Conservation (phyloP, 345 rosid species). For the Aquilaria malaccensis region DNA sequence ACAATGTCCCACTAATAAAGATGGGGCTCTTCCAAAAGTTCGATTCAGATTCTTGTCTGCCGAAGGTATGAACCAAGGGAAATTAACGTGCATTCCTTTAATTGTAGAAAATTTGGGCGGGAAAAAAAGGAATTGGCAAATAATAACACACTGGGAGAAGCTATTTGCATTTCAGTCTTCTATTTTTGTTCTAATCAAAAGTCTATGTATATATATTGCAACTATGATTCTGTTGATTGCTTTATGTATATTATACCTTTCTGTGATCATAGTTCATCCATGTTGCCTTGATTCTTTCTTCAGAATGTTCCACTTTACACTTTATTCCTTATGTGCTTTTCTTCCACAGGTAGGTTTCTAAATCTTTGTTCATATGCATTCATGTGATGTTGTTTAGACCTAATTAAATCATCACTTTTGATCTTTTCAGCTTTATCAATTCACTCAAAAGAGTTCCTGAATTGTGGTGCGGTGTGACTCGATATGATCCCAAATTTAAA, state of each 20-base stretch:
- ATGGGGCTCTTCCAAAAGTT: conserved; percentile 22
- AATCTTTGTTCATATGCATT: not conserved
- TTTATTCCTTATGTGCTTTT: conserved; percentile 12
- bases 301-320: conserved; percentile 1
- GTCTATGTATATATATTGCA: no score
- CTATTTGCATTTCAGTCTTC: not conserved
- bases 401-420: no score
- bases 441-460: no score
- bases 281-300: conserved; percentile 6
- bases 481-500: no score
- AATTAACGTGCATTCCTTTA: not conserved
- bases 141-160: not conserved
- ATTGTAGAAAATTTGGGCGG: conserved; percentile 1
- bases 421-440: no score
- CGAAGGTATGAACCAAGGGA: conserved; percentile 10
- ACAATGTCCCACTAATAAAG: not conserved
- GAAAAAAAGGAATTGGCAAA: not conserved
- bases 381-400: no score
- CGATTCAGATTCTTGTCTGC: conserved; percentile 23
- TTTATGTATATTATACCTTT: conserved; percentile 3
- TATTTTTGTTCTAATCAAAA: not conserved
- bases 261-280: conserved; percentile 6
- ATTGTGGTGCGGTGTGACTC: no score
- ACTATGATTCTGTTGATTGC: not conserved
- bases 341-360: not conserved